Percentiles rank a stretch among this genome's conserved stretches.
phyloP scores from a whole-genome alignment of 805 yeast species.

The Yarrowia sp. region DNA sequence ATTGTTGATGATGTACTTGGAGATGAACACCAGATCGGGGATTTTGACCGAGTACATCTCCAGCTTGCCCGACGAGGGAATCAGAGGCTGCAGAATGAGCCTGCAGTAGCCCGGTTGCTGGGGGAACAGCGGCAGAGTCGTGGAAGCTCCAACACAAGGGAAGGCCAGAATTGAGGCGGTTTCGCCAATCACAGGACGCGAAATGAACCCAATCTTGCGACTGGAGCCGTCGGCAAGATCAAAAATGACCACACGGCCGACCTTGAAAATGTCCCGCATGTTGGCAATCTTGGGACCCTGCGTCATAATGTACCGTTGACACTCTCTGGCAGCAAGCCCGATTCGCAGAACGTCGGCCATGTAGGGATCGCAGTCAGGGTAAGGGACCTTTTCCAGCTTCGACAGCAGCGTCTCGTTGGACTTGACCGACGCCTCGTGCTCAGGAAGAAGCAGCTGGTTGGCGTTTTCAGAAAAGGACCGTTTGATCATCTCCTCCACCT shows the following conservation, averaged over 20 bases:
- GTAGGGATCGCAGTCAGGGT: slow-evolving; percentile 17
- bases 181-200: slow-evolving; percentile 24
- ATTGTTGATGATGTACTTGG: slow-evolving; percentile 31
- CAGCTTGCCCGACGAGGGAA: slow-evolving; percentile 19
- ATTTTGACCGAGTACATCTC: slow-evolving; percentile 17
- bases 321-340: slow-evolving; percentile 14
- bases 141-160: slow-evolving; percentile 19
- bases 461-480: slow-evolving; percentile 93
- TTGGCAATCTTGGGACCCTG: slow-evolving; percentile 14
- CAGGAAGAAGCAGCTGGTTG: slow-evolving; percentile 83
- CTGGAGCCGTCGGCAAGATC: slow-evolving; percentile 46
- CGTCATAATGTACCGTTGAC: slow-evolving; percentile 7
- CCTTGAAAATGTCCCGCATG: slow-evolving; percentile 51
- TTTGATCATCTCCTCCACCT: slow-evolving; percentile 97
- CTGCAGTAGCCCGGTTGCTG: slow-evolving; percentile 6
- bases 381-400: slow-evolving; percentile 46
- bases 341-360: slow-evolving; percentile 11
- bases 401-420: slow-evolving; percentile 58
- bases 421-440: slow-evolving; percentile 73
- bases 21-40: slow-evolving; percentile 14
- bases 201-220: slow-evolving; percentile 22
- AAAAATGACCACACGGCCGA: slow-evolving; percentile 53
- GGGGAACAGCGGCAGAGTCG: slow-evolving; percentile 20
- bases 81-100: slow-evolving; percentile 18
- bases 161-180: slow-evolving; percentile 6